These are phyloP conservation scores for Penicillium odoratum DNA, from an alignment of 495 filamentous ascomycete genomes.

Conservation along the genomic window DNA sequence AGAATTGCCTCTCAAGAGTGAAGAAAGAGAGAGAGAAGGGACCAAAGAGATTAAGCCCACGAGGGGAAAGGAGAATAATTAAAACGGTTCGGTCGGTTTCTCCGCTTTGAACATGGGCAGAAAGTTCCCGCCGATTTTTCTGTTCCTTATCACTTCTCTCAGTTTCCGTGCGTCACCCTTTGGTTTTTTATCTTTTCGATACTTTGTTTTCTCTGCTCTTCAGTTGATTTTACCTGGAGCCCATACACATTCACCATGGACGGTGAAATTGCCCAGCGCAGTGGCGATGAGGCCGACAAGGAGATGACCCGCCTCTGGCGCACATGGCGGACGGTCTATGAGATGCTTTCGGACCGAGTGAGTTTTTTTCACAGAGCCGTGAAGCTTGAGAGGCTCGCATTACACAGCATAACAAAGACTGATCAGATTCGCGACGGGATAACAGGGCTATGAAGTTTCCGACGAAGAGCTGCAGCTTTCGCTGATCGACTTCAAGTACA, in stretches of 20 bases:
- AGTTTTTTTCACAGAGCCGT: constrained; percentile 20
- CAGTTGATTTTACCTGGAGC: background rate
- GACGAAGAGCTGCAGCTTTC: constrained; percentile 85
- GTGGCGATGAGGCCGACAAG: constrained; percentile 58
- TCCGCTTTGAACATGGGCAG: constrained; percentile 33
- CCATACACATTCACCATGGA: constrained; percentile 41
- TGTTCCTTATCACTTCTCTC: constrained; percentile 22
- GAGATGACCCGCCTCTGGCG: constrained; percentile 78
- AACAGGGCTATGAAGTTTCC: constrained; percentile 85
- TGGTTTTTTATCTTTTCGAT: constrained; percentile 7
- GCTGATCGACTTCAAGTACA: constrained; percentile 68
- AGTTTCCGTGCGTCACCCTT: constrained; percentile 4
- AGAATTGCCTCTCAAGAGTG: constrained; percentile 5
- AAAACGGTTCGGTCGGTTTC: constrained; percentile 34
- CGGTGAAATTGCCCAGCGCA: constrained; percentile 47
- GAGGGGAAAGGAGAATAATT: constrained; percentile 30
- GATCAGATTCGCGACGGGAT: constrained; percentile 8
- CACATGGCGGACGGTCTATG: constrained; percentile 81
- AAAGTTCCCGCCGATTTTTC: constrained; percentile 39
- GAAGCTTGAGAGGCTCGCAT: constrained; percentile 1
- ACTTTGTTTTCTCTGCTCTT: constrained; percentile 1
- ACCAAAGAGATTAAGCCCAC: constrained; percentile 16
- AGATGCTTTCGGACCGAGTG: constrained; percentile 85
- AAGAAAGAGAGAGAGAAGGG: constrained; percentile 18
- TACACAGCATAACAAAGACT: constrained; percentile 11